Evolutionary conservation across 2,329 filamentous ascomycete species (phyloP).

Genomic region (Epichloe sp.): DNA sequence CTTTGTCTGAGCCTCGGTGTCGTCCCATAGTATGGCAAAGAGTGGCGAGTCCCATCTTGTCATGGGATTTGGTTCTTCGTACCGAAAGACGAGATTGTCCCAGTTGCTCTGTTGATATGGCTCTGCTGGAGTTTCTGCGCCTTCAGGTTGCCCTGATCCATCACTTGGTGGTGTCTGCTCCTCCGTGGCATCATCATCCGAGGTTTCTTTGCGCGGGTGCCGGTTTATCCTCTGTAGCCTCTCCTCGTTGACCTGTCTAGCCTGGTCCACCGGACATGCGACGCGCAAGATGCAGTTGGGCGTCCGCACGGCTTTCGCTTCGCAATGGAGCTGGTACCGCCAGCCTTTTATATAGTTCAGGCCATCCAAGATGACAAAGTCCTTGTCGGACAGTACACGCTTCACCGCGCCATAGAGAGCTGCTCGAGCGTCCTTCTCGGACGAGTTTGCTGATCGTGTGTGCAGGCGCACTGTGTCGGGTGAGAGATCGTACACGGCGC

Average conservation of each 20-base stretch:
- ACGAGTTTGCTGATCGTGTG: slow-evolving; percentile 55
- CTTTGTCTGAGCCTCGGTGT: slow-evolving; percentile 45
- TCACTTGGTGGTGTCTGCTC: background rate
- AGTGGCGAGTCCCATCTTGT: slow-evolving; percentile 73
- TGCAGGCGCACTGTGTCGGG: slow-evolving; percentile 37
- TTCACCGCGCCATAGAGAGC: slow-evolving; percentile 67
- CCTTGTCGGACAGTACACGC: slow-evolving; percentile 54
- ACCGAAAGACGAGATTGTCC: slow-evolving; percentile 69
- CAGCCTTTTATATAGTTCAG: slow-evolving; percentile 86
- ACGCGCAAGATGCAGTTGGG: slow-evolving; percentile 62
- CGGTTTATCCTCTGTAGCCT: slow-evolving; percentile 27
- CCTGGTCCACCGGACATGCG: slow-evolving; percentile 40
- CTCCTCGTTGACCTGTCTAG: slow-evolving; percentile 45
- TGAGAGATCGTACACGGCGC: slow-evolving; percentile 57
- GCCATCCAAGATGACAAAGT: slow-evolving; percentile 68
- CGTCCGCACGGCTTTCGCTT: slow-evolving; percentile 67
- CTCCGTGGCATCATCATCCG: slow-evolving; percentile 4
- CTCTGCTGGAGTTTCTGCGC: slow-evolving; percentile 11
- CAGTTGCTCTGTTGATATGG: slow-evolving; percentile 48
- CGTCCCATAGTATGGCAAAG: slow-evolving; percentile 67
- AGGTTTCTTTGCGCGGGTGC: background rate
- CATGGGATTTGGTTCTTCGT: slow-evolving; percentile 81
- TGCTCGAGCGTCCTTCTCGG: slow-evolving; percentile 72
- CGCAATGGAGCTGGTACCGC: slow-evolving; percentile 75
- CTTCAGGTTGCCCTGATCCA: background rate